These are phyloP conservation scores for Dipteronia sinensis DNA, from an alignment of 345 rosid genomes.

Conservation along the genomic window DNA sequence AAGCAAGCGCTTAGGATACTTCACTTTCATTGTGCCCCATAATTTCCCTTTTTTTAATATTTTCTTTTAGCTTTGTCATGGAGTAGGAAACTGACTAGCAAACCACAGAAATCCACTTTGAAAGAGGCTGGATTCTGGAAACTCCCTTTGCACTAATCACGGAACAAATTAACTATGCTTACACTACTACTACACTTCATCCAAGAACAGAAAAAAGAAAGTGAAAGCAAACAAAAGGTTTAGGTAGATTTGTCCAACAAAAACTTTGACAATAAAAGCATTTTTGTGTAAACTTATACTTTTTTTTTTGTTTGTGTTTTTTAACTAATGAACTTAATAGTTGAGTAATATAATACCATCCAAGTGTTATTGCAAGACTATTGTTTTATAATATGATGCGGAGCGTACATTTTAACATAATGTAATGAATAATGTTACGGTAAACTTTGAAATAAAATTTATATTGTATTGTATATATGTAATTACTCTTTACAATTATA, in stretches of 20 bases:
- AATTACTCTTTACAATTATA: no score
- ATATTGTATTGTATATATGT: no score
- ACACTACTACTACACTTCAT: neutral
- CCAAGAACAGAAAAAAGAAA: neutral
- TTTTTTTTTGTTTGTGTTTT: no score
- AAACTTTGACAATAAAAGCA: constrained; percentile 10
- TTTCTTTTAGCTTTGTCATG: neutral
- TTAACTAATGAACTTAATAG: no score
- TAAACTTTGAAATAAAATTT: no score
- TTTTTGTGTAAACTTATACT: no score
- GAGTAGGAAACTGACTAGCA: constrained; percentile 2
- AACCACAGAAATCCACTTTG: neutral
- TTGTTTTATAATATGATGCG: no score
- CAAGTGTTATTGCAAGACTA: no score
- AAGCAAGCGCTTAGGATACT: neutral
- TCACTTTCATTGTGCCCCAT: neutral
- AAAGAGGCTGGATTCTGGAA: constrained; percentile 6
- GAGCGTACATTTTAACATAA: no score
- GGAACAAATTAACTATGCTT: no score
- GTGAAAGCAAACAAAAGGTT: neutral
- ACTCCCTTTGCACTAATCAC: constrained; percentile 8
- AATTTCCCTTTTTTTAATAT: neutral
- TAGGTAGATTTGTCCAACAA: constrained; percentile 10
- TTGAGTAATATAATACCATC: no score
- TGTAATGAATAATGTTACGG: no score